Evolutionary conservation across 345 rosid genomes (phyloP).

Genomic region (Corchorus olitorius): DNA sequence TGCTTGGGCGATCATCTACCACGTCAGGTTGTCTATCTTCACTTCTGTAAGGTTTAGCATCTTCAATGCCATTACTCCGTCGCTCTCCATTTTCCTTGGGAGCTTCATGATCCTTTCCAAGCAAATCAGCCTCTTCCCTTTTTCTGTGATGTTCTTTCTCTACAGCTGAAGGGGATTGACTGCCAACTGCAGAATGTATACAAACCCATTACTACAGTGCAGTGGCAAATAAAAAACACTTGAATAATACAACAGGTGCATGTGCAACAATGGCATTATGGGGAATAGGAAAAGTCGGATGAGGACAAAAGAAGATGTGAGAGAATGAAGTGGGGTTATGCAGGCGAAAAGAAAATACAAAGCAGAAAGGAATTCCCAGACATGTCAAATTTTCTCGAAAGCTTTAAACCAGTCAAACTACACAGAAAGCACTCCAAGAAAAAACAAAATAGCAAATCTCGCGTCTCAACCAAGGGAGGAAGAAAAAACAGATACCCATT

Average conservation of each 20-base stretch:
- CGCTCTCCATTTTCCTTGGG: conserved; percentile 69
- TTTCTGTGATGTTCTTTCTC: conserved; percentile 46
- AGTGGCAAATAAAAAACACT: background rate
- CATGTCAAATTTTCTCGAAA: background rate
- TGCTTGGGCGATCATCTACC: conserved; percentile 76
- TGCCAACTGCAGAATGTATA: conserved; percentile 34
- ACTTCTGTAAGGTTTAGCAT: conserved; percentile 52
- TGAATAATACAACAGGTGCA: background rate
- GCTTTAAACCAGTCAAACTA: background rate
- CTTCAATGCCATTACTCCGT: conserved; percentile 50
- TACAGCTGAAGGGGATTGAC: conserved; percentile 38
- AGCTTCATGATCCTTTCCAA: conserved; percentile 46
- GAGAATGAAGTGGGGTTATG: too few relatives aligned
- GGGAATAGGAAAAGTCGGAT: too few relatives aligned
- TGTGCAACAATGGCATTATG: background rate
- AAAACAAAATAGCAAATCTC: background rate
- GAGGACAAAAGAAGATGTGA: too few relatives aligned
- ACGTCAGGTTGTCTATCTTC: conserved; percentile 78
- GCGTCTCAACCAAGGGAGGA: background rate
- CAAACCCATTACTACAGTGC: background rate
- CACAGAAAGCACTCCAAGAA: background rate
- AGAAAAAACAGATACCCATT: background rate
- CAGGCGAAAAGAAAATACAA: background rate
- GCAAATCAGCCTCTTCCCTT: conserved; percentile 46
- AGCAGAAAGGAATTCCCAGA: too few relatives aligned